phyloP scores from a whole-genome alignment of 2,329 filamentous ascomycete genomes.

The Paraconiothyrium brasiliense region DNA sequence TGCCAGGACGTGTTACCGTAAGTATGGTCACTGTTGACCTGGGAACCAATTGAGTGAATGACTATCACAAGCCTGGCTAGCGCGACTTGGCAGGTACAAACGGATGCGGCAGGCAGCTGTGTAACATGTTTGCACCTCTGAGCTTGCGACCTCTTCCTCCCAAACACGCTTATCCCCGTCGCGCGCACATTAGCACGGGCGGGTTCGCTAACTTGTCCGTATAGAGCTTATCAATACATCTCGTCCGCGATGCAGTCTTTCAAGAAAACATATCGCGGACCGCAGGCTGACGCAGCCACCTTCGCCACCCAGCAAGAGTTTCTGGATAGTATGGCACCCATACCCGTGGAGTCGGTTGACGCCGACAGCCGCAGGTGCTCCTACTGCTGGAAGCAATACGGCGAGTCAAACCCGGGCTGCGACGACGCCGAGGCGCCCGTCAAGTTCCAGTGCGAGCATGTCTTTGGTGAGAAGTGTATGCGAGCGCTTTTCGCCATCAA shows the following conservation, averaged over 20 bases:
- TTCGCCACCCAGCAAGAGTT: slow-evolving; percentile 30
- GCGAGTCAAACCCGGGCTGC: slow-evolving; percentile 24
- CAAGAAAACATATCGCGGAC: not conserved
- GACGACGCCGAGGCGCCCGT: slow-evolving; percentile 32
- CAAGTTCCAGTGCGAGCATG: slow-evolving; percentile 28
- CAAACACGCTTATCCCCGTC: not conserved
- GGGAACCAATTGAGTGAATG: slow-evolving; percentile 3
- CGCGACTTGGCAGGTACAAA: slow-evolving; percentile 6
- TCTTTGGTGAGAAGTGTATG: slow-evolving; percentile 31
- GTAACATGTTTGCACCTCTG: not conserved
- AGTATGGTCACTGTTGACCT: not conserved
- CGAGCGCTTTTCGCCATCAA: slow-evolving; percentile 20
- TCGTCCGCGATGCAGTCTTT: not conserved
- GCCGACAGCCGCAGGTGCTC: slow-evolving; percentile 22
- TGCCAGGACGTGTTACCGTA: not conserved
- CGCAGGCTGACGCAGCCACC: slow-evolving; percentile 20
- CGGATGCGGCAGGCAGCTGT: slow-evolving; percentile 7
- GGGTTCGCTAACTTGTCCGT: not conserved
- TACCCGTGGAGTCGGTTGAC: slow-evolving; percentile 20
- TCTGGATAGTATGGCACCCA: slow-evolving; percentile 23
- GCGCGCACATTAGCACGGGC: not conserved
- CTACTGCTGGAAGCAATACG: slow-evolving; percentile 33
- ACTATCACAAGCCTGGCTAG: not conserved
- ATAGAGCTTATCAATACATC: not conserved
- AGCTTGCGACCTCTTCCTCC: not conserved